Evolutionary conservation across 306 rosid genomes (phyloP).

Genomic region (Astragalus membranaceus): DNA sequence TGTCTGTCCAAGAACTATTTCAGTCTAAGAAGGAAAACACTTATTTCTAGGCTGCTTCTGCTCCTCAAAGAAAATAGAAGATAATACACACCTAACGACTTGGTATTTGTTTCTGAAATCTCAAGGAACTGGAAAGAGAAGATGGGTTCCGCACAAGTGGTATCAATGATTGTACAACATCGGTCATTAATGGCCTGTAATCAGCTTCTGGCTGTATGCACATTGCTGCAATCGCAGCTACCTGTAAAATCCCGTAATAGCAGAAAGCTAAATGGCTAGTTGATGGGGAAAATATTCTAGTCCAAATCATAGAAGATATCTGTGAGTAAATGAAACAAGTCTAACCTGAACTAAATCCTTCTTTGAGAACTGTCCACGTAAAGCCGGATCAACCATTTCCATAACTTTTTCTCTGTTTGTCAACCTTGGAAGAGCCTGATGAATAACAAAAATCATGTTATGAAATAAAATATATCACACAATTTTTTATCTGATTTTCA

Average conservation of each 20-base stretch:
- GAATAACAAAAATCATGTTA: slow-evolving; percentile 6
- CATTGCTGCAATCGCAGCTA: slow-evolving; percentile 98
- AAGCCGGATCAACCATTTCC: slow-evolving; percentile 89
- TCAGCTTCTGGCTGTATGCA: slow-evolving; percentile 98
- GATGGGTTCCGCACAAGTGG: slow-evolving; percentile 61
- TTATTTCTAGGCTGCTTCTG: slow-evolving; percentile 10
- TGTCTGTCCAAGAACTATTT: not conserved
- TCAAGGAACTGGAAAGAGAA: slow-evolving; percentile 38
- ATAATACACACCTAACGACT: slow-evolving; percentile 15
- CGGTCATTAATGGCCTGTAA: slow-evolving; percentile 89
- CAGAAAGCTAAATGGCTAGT: not conserved
- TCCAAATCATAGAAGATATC: not conserved
- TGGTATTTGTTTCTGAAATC: slow-evolving; percentile 48
- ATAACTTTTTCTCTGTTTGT: slow-evolving; percentile 72
- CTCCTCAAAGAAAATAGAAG: slow-evolving; percentile 1
- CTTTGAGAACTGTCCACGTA: slow-evolving; percentile 69
- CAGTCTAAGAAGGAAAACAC: not conserved
- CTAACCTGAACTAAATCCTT: slow-evolving; percentile 90
- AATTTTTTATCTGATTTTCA: not conserved
- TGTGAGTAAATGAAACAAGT: not conserved
- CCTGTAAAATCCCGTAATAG: slow-evolving; percentile 25
- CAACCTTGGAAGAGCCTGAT: slow-evolving; percentile 88
- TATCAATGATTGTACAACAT: slow-evolving; percentile 82
- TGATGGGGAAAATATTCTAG: not conserved
- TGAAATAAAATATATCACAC: not conserved